A percentile compares a stretch with the other conserved stretches of the same genome.
phyloP scores from a whole-genome alignment of 768 basidiomycete genomes.

The Mycena galopus region DNA sequence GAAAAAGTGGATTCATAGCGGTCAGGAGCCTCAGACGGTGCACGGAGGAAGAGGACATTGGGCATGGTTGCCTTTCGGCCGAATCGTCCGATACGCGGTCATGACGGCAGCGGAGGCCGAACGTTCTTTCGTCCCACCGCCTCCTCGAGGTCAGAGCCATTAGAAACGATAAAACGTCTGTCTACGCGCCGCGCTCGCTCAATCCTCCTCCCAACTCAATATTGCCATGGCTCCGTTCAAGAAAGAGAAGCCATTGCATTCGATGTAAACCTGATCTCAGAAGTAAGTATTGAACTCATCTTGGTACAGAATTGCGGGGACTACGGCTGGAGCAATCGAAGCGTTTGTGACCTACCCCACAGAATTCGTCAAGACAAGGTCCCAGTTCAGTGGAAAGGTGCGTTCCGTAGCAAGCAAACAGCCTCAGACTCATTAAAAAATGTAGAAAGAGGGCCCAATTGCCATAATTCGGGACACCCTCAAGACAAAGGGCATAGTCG shows the following conservation, averaged over 20 bases:
- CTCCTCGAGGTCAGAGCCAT: neutral
- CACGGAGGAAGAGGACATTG: conserved; percentile 60
- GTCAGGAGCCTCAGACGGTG: conserved; percentile 58
- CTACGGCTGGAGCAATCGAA: conserved; percentile 93
- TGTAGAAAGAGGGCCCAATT: conserved; percentile 73
- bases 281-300: neutral
- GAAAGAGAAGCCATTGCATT: conserved; percentile 88
- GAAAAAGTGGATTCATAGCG: conserved; percentile 69
- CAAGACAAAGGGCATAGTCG: conserved; percentile 78
- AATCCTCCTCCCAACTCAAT: too few relatives aligned
- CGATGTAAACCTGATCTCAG: conserved; percentile 59
- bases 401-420: conserved; percentile 16
- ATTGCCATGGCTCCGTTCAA: conserved; percentile 60
- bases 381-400: conserved; percentile 90
- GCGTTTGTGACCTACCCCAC: conserved; percentile 67
- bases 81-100: neutral
- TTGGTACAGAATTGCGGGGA: conserved; percentile 76
- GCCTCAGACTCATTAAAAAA: neutral
- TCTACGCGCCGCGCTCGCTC: too few relatives aligned
- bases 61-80: conserved; percentile 43
- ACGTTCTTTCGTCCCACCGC: neutral
- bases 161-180: too few relatives aligned
- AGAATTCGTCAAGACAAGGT: conserved; percentile 48
- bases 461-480: conserved; percentile 83
- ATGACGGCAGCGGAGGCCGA: neutral